phyloP scores from a whole-genome alignment of 257 asterid genomes.

The Coffea canephora region DNA sequence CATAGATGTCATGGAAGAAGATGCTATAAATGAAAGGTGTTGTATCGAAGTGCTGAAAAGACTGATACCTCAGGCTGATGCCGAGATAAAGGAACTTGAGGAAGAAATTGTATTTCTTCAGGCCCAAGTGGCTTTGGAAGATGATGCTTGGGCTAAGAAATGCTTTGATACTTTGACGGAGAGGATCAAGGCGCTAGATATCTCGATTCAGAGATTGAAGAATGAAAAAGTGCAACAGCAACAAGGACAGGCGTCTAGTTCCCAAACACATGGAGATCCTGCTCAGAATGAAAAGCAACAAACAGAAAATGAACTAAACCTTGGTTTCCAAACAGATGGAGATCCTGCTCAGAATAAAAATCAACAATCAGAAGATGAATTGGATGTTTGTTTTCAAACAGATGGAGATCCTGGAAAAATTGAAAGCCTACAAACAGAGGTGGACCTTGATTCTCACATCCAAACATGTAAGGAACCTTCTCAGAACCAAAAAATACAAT shows the following conservation, averaged over 20 bases:
- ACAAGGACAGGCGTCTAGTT: conserved; percentile 18
- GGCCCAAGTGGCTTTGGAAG: conserved; percentile 40
- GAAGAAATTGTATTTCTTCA: conserved; percentile 47
- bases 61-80: conserved; percentile 44
- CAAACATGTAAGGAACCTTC: conserved; percentile 26
- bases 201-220: conserved; percentile 27
- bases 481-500: conserved; percentile 23
- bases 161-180: conserved; percentile 36
- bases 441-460: conserved; percentile 16
- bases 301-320: conserved; percentile 10
- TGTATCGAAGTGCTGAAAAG: conserved; percentile 50
- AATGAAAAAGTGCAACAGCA: conserved; percentile 13
- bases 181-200: conserved; percentile 34
- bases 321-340: conserved; percentile 19
- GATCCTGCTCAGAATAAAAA: conserved; percentile 32
- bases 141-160: conserved; percentile 40
- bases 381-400: conserved; percentile 20
- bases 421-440: conserved; percentile 11
- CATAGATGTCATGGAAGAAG: conserved; percentile 51
- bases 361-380: conserved; percentile 6
- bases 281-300: conserved; percentile 26
- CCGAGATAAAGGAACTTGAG: conserved; percentile 46
- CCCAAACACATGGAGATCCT: conserved; percentile 24
- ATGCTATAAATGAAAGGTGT: conserved; percentile 50
- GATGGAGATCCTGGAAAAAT: conserved; percentile 30